phyloP scores from a whole-genome alignment of 2,329 filamentous ascomycete genomes.

The Ophiostoma australiae region DNA sequence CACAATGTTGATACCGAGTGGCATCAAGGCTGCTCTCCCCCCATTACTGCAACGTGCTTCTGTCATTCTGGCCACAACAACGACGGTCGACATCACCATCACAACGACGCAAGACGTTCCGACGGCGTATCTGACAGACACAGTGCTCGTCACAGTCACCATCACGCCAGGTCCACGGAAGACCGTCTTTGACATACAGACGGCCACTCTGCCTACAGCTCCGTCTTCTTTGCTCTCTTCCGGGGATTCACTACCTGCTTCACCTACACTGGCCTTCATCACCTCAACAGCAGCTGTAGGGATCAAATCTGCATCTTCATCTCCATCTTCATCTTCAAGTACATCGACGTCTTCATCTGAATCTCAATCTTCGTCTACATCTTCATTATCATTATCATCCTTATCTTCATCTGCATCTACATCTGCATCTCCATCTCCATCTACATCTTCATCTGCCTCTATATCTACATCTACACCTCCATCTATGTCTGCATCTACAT shows the following conservation, averaged over 20 bases:
- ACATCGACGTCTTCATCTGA: too few relatives aligned
- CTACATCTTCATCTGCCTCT: background rate
- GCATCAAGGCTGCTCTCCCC: background rate
- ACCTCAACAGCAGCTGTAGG: background rate
- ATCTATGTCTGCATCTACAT: background rate
- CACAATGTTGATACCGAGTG: conserved; percentile 1
- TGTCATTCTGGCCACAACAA: background rate
- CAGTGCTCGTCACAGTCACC: background rate
- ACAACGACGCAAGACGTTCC: background rate
- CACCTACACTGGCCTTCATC: background rate
- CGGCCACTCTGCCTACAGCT: background rate
- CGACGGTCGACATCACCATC: background rate
- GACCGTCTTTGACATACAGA: background rate
- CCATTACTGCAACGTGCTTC: background rate
- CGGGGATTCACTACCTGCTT: background rate
- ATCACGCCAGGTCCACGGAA: background rate
- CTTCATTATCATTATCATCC: background rate
- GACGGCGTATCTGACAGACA: background rate
- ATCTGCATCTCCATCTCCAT: background rate
- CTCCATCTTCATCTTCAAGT: too few relatives aligned
- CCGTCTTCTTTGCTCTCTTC: background rate
- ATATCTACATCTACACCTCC: background rate
- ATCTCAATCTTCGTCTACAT: background rate
- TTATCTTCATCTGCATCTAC: too few relatives aligned
- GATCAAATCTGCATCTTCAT: background rate